Percentiles rank a stretch among this genome's conserved stretches.
Evolutionary conservation across 306 rosid genomes (phyloP).

Genomic region (Cotoneaster glaucophyllus): DNA sequence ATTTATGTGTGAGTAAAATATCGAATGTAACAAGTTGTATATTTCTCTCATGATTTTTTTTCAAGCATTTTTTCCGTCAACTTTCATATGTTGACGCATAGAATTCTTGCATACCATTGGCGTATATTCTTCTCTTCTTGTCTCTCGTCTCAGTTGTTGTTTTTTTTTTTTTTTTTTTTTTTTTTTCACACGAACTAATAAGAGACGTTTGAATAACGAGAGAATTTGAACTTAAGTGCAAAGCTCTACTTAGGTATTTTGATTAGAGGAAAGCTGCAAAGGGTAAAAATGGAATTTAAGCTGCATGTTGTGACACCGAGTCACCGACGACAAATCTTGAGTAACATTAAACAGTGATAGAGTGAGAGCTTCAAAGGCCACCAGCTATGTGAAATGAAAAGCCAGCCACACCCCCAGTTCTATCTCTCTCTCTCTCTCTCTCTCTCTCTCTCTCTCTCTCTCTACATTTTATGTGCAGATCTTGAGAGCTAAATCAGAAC

Average conservation of each 20-base stretch:
- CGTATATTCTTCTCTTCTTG: no score
- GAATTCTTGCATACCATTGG: no score
- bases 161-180: no score
- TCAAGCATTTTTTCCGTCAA: no score
- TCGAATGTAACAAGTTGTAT: no score
- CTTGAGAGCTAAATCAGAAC: conserved; percentile 25
- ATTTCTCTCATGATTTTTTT: no score
- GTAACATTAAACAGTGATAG: not conserved
- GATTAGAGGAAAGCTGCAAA: not conserved
- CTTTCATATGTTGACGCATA: no score
- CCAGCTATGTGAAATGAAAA: not conserved
- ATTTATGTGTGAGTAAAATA: no score
- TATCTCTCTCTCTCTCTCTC: not conserved
- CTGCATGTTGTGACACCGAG: not conserved
- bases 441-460: conserved; percentile 14
- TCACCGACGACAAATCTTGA: not conserved
- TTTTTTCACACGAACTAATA: no score
- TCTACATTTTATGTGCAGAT: conserved; percentile 30
- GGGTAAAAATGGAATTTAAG: not conserved
- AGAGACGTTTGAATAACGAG: no score
- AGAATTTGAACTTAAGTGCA: no score
- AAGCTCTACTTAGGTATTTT: not conserved
- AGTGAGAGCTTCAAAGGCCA: not conserved
- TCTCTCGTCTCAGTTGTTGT: no score
- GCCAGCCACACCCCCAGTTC: not conserved